Base-by-base conservation (phyloP, 1,284 basidiomycete species). In the Austroboletus novae-zelandiae region DNA sequence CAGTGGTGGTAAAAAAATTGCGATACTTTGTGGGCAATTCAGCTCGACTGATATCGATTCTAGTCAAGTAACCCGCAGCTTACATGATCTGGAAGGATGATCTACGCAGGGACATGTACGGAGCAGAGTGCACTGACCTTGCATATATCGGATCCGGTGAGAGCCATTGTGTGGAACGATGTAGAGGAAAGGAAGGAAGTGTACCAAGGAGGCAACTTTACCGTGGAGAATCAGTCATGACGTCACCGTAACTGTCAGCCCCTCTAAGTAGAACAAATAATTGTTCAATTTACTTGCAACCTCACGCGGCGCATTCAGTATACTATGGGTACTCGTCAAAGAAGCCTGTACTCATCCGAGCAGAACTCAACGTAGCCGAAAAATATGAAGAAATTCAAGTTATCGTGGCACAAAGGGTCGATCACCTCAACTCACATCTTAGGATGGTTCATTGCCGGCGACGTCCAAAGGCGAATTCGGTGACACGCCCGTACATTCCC, bases 1-100 rank as follows among this genome's bases (percentile, higher is more conserved):
- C 2, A 92, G 61, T 49, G 90, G 89, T 6, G 89, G 90, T 18
- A 91, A 58, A 66, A 91, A 61, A 70, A 91, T 75, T 53, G 89
- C 89, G 53, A 83, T 62, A 54, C 88, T 77, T 61, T 30, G 50
- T 20, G 48, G 32, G 43, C 11, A 1, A 30, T 23, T 65, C 51
- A 68, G 54, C 18, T 45, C n/a, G 15, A 25, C n/a, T 20, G 25
- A 27, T 17, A 18, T 35, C 17, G 9, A 27, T 27, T 29, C 15
- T 37, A 5, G 11, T 5, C 10, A 17, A 43, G 27, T 4, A 9
- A 10, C 18, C n/a, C 36, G 18, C 36, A 9, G 31, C 69, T 58
- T 60, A 73, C 68, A 72, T 65, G 59, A 71, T 59, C 72, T 74
- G 11, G 10, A 15, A n/a, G 34, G 18, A 2, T 7, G 17, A 20